These are phyloP conservation scores for Fusarium praegraminearum DNA, from an alignment of 2,329 filamentous ascomycete genomes.

Conservation along the genomic window DNA sequence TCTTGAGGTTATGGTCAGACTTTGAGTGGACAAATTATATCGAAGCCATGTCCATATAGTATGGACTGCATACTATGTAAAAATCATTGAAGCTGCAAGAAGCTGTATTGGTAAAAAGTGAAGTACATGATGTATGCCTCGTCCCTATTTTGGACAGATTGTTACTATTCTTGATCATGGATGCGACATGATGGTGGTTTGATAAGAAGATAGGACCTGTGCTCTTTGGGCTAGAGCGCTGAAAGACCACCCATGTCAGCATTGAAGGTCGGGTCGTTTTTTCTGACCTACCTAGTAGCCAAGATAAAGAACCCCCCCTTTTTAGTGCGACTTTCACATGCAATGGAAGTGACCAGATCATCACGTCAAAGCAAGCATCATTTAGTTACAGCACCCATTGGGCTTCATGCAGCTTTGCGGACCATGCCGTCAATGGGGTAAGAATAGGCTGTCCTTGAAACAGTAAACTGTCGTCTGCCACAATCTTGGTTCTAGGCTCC, in stretches of 20 bases:
- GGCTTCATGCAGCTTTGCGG: slow-evolving; percentile 30
- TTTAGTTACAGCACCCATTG: slow-evolving; percentile 18
- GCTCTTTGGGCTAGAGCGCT: slow-evolving; percentile 23
- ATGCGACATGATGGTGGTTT: slow-evolving; percentile 17
- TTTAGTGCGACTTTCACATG: slow-evolving; percentile 50
- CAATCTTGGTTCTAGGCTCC: slow-evolving; percentile 1
- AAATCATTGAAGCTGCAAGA: not conserved
- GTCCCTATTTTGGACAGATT: not conserved
- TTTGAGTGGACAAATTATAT: not conserved
- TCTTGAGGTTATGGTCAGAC: slow-evolving; percentile 11
- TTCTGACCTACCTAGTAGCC: not conserved
- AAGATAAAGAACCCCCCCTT: slow-evolving; percentile 39
- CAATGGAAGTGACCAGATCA: slow-evolving; percentile 48
- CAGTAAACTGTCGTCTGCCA: slow-evolving; percentile 28
- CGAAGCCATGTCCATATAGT: not conserved
- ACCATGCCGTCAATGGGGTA: slow-evolving; percentile 2
- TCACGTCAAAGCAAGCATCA: slow-evolving; percentile 48
- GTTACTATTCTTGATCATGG: slow-evolving; percentile 3
- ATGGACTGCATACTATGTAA: not conserved
- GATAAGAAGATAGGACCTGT: slow-evolving; percentile 37
- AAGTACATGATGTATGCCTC: not conserved
- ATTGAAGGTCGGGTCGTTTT: not conserved
- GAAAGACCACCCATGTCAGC: slow-evolving; percentile 6
- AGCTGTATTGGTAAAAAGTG: not conserved
- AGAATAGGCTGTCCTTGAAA: slow-evolving; percentile 5